Evolutionary conservation across 805 yeast genomes (phyloP), one percentile per base, ranked within the genome.

Genomic region (Tetrapisispora taiwanensis): DNA sequence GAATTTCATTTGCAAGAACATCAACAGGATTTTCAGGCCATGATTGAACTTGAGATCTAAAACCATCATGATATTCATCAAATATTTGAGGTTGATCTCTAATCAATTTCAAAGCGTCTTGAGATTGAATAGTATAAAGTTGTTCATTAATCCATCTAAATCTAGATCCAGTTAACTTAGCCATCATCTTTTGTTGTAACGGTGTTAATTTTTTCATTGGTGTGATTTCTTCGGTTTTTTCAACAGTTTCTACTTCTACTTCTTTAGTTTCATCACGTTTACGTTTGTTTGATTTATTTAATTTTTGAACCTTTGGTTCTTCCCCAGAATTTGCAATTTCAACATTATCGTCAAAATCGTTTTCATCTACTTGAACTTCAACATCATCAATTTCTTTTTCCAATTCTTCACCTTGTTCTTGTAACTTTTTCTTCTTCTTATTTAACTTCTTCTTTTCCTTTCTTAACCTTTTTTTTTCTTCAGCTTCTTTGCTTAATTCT

Each of bases 1-100:
- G 76, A 45, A 92, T 72, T 55, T 83, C 85, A 9, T 76, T 69
- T 1, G 86, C 89, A 65, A 88, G 84, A 2, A 83, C 82, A 64
- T 88, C 83, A n/a, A 92, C 95, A 1, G 99, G 99, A 57, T 92
- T 92, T 65, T 90, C 96, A 3, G 99, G 98, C 99, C 99, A 92
- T 18, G 87, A 74, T 57, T 84, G 88, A 15, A 92, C 97, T 63
- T 92, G 99, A 13, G 89, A 81, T 54, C 95, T 73, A 71, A 92
- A 92, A 0, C 99, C 99, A 46, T 79, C 82, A 60, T 94, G 98
- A 56, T 92, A 92, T 59, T 90, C 97, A 52, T 86, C 92, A 62
- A 89, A 92, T 48, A 92, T 70, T 20, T 79, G 78, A 0, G 99
- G 98, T 54, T 89, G 95, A 14, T 81, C 77, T 45, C 75, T 69